Percentiles rank a stretch among this genome's conserved stretches.
Evolutionary conservation across 108 stramenopile species (phyloP).

Genomic region (Phaeodactylum tricornutum): DNA sequence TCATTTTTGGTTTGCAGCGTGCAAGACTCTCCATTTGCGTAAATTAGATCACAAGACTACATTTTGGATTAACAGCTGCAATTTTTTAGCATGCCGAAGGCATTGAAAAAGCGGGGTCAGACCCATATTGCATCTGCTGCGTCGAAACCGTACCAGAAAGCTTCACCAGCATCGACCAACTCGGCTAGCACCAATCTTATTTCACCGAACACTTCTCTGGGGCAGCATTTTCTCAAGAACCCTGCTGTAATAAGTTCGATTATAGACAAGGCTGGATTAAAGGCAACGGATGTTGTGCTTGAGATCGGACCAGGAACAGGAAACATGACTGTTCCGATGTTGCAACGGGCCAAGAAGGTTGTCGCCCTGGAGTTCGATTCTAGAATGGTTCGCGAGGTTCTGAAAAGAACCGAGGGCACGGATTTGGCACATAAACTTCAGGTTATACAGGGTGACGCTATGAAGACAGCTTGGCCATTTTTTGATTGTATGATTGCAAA

Average conservation of each 20-base stretch:
- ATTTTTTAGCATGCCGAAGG: constrained; percentile 4
- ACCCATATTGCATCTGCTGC: background rate
- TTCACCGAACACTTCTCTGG: constrained; percentile 85
- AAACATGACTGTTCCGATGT: constrained; percentile 95
- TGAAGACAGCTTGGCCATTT: constrained; percentile 92
- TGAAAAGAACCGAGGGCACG: constrained; percentile 95
- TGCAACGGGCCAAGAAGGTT: constrained; percentile 83
- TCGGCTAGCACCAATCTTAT: constrained; percentile 57
- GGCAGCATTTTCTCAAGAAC: constrained; percentile 99
- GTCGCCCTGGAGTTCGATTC: constrained; percentile 95
- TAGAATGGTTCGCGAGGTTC: constrained; percentile 96
- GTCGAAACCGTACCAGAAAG: constrained; percentile 4
- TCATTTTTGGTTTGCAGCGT: too few relatives aligned
- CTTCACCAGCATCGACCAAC: background rate
- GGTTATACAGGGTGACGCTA: constrained; percentile 94
- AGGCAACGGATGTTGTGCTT: constrained; percentile 66
- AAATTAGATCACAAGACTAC: too few relatives aligned
- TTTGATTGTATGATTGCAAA: constrained; percentile 98
- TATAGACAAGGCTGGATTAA: constrained; percentile 84
- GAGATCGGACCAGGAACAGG: constrained; percentile 85
- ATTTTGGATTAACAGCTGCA: too few relatives aligned
- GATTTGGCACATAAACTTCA: constrained; percentile 61
- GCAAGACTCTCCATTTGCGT: too few relatives aligned
- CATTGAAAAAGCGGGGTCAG: background rate
- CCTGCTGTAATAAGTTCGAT: constrained; percentile 97